phyloP scores from a whole-genome alignment of 2,329 filamentous ascomycete genomes.

The Botrytis sinoallii region DNA sequence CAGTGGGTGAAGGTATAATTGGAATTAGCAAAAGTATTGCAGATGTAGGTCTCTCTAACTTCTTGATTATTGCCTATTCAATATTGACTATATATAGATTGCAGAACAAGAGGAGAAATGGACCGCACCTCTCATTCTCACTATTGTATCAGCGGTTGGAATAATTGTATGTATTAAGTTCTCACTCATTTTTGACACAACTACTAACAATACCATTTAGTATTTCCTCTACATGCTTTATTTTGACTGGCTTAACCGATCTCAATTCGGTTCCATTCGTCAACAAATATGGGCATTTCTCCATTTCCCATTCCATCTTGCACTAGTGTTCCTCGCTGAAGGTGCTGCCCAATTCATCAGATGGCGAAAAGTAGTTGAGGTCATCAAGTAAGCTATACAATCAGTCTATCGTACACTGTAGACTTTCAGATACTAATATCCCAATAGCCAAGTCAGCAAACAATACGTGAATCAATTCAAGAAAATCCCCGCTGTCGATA shows the following conservation, averaged over 20 bases:
- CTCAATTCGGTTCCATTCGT: slow-evolving; percentile 27
- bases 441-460: not conserved
- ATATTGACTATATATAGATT: not conserved
- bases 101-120: not conserved
- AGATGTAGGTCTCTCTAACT: slow-evolving; percentile 19
- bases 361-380: slow-evolving; percentile 30
- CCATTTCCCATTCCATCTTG: slow-evolving; percentile 56
- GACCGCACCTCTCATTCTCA: not conserved
- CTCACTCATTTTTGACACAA: too few species aligned
- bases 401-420: accelerated
- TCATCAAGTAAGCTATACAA: slow-evolving; percentile 18
- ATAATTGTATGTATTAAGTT: not conserved
- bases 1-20: slow-evolving; percentile 33
- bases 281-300: slow-evolving; percentile 43
- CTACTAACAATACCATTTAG: slow-evolving; percentile 13
- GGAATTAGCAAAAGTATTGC: slow-evolving; percentile 29
- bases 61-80: not conserved
- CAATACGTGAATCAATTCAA: slow-evolving; percentile 10
- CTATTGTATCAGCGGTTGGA: slow-evolving; percentile 11
- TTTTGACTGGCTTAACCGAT: slow-evolving; percentile 28
- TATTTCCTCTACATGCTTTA: slow-evolving; percentile 34
- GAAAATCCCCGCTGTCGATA: not conserved
- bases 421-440: not conserved
- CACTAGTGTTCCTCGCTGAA: slow-evolving; percentile 55
- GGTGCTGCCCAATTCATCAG: slow-evolving; percentile 38